A percentile compares a stretch with the other conserved stretches of the same genome.
Conservation (phyloP, 2,329 filamentous ascomycete species). For the Metarhizium sp. region DNA sequence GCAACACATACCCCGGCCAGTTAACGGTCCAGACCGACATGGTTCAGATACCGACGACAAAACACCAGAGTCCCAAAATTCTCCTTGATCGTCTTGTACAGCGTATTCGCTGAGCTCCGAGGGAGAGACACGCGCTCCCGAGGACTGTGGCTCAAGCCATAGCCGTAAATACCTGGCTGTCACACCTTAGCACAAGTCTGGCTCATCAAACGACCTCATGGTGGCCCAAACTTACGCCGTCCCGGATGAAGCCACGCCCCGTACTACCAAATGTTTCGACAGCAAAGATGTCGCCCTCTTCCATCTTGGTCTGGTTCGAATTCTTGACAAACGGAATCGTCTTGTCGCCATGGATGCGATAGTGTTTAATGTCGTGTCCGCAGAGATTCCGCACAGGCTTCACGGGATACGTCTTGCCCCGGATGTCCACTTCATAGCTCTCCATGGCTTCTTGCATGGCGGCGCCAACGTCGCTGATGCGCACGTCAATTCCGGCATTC, state of each 20-base stretch:
- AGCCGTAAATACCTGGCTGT: slow-evolving; percentile 40
- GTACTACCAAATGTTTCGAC: slow-evolving; percentile 92
- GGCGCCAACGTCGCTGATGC: slow-evolving; percentile 64
- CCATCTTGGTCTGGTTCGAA: slow-evolving; percentile 73
- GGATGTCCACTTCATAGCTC: slow-evolving; percentile 76
- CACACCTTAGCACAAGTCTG: not conserved
- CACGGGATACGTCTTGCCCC: slow-evolving; percentile 65
- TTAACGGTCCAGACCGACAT: slow-evolving; percentile 52
- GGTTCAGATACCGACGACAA: slow-evolving; percentile 51
- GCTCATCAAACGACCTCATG: not conserved
- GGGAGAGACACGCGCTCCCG: slow-evolving; percentile 24
- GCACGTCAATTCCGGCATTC: slow-evolving; percentile 72
- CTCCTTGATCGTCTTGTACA: slow-evolving; percentile 49
- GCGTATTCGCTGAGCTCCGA: slow-evolving; percentile 43
- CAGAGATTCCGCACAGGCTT: slow-evolving; percentile 76
- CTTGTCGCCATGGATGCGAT: slow-evolving; percentile 81
- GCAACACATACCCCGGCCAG: slow-evolving; percentile 39
- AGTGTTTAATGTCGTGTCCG: slow-evolving; percentile 77
- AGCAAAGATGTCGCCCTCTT: slow-evolving; percentile 85
- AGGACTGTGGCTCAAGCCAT: slow-evolving; percentile 32
- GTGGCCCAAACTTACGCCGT: slow-evolving; percentile 49
- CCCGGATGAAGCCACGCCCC: slow-evolving; percentile 69
- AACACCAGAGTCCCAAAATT: slow-evolving; percentile 56
- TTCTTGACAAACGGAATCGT: slow-evolving; percentile 84
- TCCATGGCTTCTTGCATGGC: slow-evolving; percentile 84